Percentiles rank a stretch among this genome's conserved stretches.
These are phyloP conservation scores for Candida andamanensis DNA, from an alignment of 805 yeast genomes.

Conservation along the genomic window DNA sequence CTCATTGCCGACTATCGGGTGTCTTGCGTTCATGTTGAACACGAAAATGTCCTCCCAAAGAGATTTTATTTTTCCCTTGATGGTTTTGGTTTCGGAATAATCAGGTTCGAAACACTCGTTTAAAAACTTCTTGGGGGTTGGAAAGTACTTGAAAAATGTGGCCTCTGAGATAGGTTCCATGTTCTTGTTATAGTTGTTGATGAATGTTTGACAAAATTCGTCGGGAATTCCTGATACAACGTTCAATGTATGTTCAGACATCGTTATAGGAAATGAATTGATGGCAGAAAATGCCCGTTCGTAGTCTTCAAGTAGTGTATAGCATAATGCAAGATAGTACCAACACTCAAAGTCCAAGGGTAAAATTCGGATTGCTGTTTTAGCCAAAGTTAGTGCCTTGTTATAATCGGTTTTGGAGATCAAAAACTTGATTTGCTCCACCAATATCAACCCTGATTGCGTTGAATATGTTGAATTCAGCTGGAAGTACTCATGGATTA, in stretches of 20 bases:
- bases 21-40: conserved; percentile 26
- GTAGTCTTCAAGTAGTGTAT: conserved; percentile 52
- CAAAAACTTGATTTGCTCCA: conserved; percentile 62
- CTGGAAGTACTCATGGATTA: conserved; percentile 17
- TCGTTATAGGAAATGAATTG: conserved; percentile 62
- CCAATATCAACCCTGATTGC: conserved; percentile 53
- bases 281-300: conserved; percentile 59
- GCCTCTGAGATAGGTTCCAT: conserved; percentile 24
- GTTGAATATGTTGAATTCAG: conserved; percentile 20
- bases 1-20: conserved; percentile 30
- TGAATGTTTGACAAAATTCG: conserved; percentile 17
- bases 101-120: neutral
- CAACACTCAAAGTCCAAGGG: conserved; percentile 76
- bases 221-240: conserved; percentile 22
- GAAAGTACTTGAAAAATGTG: conserved; percentile 23
- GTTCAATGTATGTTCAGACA: conserved; percentile 31
- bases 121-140: conserved; percentile 14
- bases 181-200: conserved; percentile 12
- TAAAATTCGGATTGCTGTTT: conserved; percentile 56
- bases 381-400: conserved; percentile 56
- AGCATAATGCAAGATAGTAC: conserved; percentile 58
- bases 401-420: conserved; percentile 47
- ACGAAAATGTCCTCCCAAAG: conserved; percentile 30
- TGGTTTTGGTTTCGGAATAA: neutral
- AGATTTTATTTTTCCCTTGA: conserved; percentile 23